Evolutionary conservation across 2,329 filamentous ascomycete species (phyloP), one percentile per base, ranked within the genome.

Genomic region (Didymella exigua): DNA sequence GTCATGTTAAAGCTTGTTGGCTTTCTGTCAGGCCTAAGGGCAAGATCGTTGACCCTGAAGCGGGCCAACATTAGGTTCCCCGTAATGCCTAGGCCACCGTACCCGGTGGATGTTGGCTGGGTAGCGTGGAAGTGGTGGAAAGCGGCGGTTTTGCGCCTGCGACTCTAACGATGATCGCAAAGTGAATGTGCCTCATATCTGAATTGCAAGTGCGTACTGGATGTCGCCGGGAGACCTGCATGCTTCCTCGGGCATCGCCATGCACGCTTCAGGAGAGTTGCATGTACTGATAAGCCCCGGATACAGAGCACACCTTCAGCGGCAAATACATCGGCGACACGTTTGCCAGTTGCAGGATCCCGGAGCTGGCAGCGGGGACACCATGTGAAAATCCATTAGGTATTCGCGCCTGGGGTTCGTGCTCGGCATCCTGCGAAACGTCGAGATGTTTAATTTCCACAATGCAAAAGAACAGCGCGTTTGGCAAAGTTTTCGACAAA

Each of bases 321-420:
- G 26, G 26, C 30, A 26, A 26, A 14, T 36, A 27, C 33, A 33
- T 33, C 31, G 27, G 23, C 29, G 26, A 23, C 38, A 1, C 11
- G 23, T 24, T 46, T n/a, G 21, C 6, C 33, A 40, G 21, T n/a
- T 13, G 41, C 34, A 55, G 41, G 18, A 46, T 49, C 37, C 29
- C n/a, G 51, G 21, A 51, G 27, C 48, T 38, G 54, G 43, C 33
- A 51, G 48, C 48, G 43, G 48, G 47, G 47, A 21, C 34, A 43
- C 54, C 54, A 43, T 51, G 48, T 38, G 54, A 51, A 56, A 48
- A 56, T 56, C 53, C 9, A 26, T n/a, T n/a, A n/a, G n/a, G n/a
- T n/a, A n/a, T 34, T 45, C 30, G 48, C 47, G 47, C 10, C 31
- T 38, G 31, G 37, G 37, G 44, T 26, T 44, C 24, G 37, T 49